Evolutionary conservation across 192 early-diverging fungal genomes (phyloP), one percentile per base, ranked within the genome.

Genomic region (Spizellomyces punctatus): DNA sequence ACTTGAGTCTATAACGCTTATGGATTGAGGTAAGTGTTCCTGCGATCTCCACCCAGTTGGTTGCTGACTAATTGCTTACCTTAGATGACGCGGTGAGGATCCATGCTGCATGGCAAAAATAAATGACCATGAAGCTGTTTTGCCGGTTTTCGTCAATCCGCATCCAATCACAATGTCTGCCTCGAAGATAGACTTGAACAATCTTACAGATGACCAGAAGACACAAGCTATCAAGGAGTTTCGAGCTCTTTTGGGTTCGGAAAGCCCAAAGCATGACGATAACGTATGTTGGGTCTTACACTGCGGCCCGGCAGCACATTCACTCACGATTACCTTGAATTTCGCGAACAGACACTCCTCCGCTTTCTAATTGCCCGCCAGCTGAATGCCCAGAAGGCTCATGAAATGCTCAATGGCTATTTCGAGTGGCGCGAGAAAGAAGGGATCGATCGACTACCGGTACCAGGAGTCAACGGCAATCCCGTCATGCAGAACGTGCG

Each of bases 291-390:
- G 27, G 27, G 27, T 36, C 0, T 61, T 2, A 16, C 0, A 54
- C 52, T 2, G 17, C 52, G 52, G 17, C 52, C 1, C 52, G 36
- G 64, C 54, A 49, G 46, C 42, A 17, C 6, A 0, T 8, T 8
- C 19, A 7, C 62, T 46, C 27, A 46, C 10, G 17, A 12, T 41
- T 22, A 17, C 3, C 59, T 2, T 17, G 21, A 46, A 36, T 63
- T 46, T 19, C 41, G 14, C 19, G 59, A 12, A 14, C 48, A 77
- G 76, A 60, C 42, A 10, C 66, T 79, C 27, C 52, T 67, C 8
- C 67, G 78, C 47, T 79, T 79, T 54, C 58, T 79, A n/a, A 47
- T 76, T 16, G 78, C 78, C 36, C 78, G 78, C 14, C 73, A 76
- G 41, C 46, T 76, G 46, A 48, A 79, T 56, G 70, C 75, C 19